These are phyloP conservation scores for Xerophyta viscosa DNA, from an alignment of 106 monocot species.

Conservation along the genomic window DNA sequence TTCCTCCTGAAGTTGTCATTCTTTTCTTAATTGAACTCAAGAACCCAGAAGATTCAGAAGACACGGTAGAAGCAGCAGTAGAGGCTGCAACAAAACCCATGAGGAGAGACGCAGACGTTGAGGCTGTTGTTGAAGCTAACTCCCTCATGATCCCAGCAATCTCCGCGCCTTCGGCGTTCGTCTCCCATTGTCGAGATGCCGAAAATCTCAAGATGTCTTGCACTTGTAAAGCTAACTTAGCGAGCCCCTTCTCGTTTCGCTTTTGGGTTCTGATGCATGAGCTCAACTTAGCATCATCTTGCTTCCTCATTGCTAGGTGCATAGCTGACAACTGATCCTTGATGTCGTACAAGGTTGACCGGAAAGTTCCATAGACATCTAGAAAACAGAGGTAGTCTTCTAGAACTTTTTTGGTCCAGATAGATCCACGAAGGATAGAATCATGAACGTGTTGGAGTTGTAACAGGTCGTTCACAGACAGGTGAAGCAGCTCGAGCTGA, in stretches of 20 bases:
- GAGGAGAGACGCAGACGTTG: not conserved
- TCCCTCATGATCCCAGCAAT: slow-evolving; percentile 15
- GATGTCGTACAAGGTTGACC: slow-evolving; percentile 22
- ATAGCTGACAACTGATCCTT: slow-evolving; percentile 20
- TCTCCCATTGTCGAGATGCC: not conserved
- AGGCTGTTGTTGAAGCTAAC: slow-evolving; percentile 1
- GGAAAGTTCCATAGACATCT: slow-evolving; percentile 52
- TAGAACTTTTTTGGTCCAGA: slow-evolving; percentile 28
- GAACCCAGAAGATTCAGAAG: slow-evolving; percentile 3
- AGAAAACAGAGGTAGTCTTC: slow-evolving; percentile 63
- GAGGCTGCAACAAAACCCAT: not conserved
- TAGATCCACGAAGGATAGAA: slow-evolving; percentile 17
- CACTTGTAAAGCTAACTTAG: slow-evolving; percentile 16
- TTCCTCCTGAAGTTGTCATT: slow-evolving; percentile 6
- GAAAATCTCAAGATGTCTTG: slow-evolving; percentile 6
- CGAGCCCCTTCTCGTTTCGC: slow-evolving; percentile 51
- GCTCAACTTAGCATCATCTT: slow-evolving; percentile 23
- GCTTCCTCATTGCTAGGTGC: slow-evolving; percentile 33
- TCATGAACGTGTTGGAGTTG: slow-evolving; percentile 41
- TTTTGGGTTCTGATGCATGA: slow-evolving; percentile 24
- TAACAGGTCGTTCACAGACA: slow-evolving; percentile 43
- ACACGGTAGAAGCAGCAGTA: too few relatives aligned
- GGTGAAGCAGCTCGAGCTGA: slow-evolving; percentile 32
- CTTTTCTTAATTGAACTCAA: slow-evolving; percentile 15
- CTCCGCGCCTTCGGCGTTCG: slow-evolving; percentile 12